Evolutionary conservation across 2,329 filamentous ascomycete genomes (phyloP).

Genomic region (Aphanoascus verrucosus): DNA sequence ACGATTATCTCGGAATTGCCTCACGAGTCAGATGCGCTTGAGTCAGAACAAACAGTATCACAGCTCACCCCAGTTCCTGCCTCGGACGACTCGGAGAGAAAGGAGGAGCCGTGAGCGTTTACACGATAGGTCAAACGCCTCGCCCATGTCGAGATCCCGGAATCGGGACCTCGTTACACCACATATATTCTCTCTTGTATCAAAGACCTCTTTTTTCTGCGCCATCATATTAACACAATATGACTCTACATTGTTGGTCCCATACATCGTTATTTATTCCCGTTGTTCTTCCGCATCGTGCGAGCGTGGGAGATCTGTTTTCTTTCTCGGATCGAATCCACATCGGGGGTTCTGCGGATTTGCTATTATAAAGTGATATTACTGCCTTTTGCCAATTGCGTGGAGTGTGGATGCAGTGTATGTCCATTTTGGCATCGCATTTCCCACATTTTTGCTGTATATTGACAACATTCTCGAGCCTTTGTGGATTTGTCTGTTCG

Average conservation of each 20-base stretch:
- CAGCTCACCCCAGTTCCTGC: not conserved
- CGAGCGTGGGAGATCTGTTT: not conserved
- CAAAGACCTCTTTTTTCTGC: not conserved
- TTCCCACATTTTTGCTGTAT: not conserved
- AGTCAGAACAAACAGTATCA: not conserved
- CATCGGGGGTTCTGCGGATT: not conserved
- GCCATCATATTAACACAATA: not conserved
- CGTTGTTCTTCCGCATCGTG: not conserved
- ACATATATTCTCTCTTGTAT: not conserved
- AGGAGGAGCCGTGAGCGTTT: not conserved
- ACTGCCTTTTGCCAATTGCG: not conserved
- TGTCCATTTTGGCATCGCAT: not conserved
- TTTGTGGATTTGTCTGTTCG: not conserved
- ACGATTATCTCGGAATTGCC: not conserved
- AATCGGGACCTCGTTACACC: not conserved
- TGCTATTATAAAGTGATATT: not conserved
- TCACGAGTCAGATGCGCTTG: not conserved
- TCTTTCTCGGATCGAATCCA: not conserved
- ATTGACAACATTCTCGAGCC: not conserved
- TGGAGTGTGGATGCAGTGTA: not conserved
- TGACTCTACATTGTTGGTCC: not conserved
- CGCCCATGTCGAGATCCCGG: not conserved
- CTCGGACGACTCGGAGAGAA: not conserved
- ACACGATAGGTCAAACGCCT: not conserved
- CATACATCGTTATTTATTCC: not conserved